phyloP scores from a whole-genome alignment of 2,329 filamentous ascomycete genomes.

The Stachybotrys elegans region DNA sequence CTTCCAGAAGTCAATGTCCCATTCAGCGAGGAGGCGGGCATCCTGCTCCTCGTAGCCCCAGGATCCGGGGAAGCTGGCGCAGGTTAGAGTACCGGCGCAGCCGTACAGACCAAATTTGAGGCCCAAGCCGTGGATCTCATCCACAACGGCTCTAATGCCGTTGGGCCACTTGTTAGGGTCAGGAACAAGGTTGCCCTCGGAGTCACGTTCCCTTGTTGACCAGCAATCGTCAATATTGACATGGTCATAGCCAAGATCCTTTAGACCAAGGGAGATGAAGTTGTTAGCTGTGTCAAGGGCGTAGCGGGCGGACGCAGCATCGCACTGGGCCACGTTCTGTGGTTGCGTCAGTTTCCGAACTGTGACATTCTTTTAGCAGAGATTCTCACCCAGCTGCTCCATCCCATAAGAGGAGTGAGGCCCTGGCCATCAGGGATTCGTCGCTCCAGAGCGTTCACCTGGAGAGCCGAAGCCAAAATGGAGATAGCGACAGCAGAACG shows the following conservation, averaged over 20 bases:
- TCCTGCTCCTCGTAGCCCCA: slow-evolving; percentile 10
- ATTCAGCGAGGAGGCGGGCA: slow-evolving; percentile 6
- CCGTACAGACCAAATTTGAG: slow-evolving; percentile 35
- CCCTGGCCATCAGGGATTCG: background rate
- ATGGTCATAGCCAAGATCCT: slow-evolving; percentile 22
- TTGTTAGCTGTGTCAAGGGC: slow-evolving; percentile 14
- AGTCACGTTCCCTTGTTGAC: slow-evolving; percentile 18
- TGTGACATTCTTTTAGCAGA: background rate
- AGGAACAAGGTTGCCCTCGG: slow-evolving; percentile 19
- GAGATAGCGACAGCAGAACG: too few species aligned
- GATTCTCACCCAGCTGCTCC: background rate
- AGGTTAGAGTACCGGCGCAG: slow-evolving; percentile 41
- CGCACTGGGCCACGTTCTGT: background rate
- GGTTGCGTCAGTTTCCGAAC: background rate
- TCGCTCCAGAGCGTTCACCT: too few species aligned
- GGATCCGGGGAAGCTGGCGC: slow-evolving; percentile 25
- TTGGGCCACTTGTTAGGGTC: slow-evolving; percentile 29
- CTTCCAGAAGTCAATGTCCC: slow-evolving; percentile 14
- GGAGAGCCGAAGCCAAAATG: too few species aligned
- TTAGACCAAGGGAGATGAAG: slow-evolving; percentile 18
- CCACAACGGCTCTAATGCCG: slow-evolving; percentile 28
- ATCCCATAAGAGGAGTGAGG: background rate
- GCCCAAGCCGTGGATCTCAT: slow-evolving; percentile 27
- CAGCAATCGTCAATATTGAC: slow-evolving; percentile 30
- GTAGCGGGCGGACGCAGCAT: slow-evolving; percentile 9